Evolutionary conservation across 768 basidiomycete genomes (phyloP).

Genomic region (Amanita pallidorosea): DNA sequence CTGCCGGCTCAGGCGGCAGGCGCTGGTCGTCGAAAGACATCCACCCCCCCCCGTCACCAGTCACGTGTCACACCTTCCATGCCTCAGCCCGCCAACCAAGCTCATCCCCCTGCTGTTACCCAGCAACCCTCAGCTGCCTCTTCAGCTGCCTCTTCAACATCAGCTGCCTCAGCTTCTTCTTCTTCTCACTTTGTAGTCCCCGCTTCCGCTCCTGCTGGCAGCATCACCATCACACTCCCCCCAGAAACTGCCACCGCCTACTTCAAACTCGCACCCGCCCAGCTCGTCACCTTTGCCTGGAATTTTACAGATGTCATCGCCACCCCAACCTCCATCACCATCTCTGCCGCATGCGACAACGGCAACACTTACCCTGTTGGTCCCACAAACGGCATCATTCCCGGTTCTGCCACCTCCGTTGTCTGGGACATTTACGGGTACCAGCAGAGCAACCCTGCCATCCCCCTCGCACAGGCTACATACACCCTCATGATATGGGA

Average conservation of each 20-base stretch:
- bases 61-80: not conserved
- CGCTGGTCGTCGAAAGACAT: not conserved
- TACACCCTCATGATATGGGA: conserved; percentile 80
- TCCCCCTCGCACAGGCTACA: conserved; percentile 62
- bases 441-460: conserved; percentile 47
- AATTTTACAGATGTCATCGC: conserved; percentile 69
- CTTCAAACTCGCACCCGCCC: conserved; percentile 73
- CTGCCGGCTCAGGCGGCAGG: no score
- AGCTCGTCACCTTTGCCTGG: conserved; percentile 85
- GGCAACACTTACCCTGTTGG: conserved; percentile 88
- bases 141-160: not conserved
- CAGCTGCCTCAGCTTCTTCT: not conserved
- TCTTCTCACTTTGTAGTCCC: conserved; percentile 24
- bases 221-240: conserved; percentile 70
- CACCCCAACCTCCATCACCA: conserved; percentile 65
- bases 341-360: conserved; percentile 76
- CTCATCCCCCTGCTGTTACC: not conserved
- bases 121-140: no score
- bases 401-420: conserved; percentile 59
- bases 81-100: not conserved
- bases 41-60: not conserved
- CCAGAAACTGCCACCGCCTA: conserved; percentile 74
- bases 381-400: conserved; percentile 59
- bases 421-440: conserved; percentile 78
- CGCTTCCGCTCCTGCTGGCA: conserved; percentile 44